Evolutionary conservation across 768 basidiomycete species (phyloP).

Genomic region (Naganishia randhawae): DNA sequence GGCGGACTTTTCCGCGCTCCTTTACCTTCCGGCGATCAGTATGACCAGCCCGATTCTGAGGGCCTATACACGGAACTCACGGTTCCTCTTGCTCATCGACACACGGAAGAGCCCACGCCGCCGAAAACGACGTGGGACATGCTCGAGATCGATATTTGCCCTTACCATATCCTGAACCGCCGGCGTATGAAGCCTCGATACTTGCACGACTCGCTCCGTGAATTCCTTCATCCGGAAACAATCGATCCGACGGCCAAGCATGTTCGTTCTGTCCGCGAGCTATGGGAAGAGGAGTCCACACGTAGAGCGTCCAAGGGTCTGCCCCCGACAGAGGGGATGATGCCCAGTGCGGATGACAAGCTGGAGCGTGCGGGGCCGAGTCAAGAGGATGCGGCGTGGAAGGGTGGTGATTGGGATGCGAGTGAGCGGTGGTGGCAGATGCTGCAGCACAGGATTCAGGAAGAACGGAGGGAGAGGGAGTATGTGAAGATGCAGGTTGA

Average conservation of each 20-base stretch:
- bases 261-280: conserved; percentile 80
- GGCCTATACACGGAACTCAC: conserved; percentile 43
- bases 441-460: conserved; percentile 61
- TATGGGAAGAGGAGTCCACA: conserved; percentile 93
- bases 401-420: conserved; percentile 59
- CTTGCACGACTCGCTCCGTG: conserved; percentile 63
- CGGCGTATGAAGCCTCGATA: conserved; percentile 62
- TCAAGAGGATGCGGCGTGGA: conserved; percentile 62
- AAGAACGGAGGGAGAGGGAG: conserved; percentile 50
- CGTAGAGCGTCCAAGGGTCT: conserved; percentile 67
- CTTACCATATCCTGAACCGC: conserved; percentile 84
- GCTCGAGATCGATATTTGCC: conserved; percentile 78
- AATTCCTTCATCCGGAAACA: conserved; percentile 57
- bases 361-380: conserved; percentile 50
- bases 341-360: conserved; percentile 59
- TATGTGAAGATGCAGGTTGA: conserved; percentile 39
- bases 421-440: conserved; percentile 66
- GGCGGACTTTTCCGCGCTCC: conserved; percentile 53
- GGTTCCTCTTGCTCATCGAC: conserved; percentile 40
- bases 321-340: conserved; percentile 67
- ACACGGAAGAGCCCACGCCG: conserved; percentile 38
- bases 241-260: conserved; percentile 62
- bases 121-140: conserved; percentile 47
- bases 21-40: conserved; percentile 49
- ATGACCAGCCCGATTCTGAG: conserved; percentile 30